Base-by-base conservation (phyloP, 2,329 filamentous ascomycete species). In the Stagonosporopsis vannaccii region DNA sequence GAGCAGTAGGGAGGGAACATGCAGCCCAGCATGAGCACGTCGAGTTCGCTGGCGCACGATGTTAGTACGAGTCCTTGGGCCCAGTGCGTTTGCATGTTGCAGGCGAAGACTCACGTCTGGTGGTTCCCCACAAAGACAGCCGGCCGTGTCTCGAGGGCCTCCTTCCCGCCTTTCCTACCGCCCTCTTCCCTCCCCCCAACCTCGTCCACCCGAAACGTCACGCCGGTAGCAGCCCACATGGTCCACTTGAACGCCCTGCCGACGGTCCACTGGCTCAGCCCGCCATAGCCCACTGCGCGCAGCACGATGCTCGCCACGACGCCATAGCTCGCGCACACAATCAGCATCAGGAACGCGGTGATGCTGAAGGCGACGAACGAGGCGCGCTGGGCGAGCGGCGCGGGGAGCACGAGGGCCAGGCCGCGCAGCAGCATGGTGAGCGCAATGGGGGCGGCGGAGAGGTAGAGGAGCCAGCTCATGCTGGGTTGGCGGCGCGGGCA, bases 121-220 rank as follows among this genome's bases (percentile, higher is more conserved):
- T 99, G 95, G 78, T 98, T 98, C 36, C 90, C 90, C 66, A 99
- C 83, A 71, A 99, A 93, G 54, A 99, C 90, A 54, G 91, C 93
- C 0, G 95, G 95, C 47, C 94, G 82, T 9, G 61, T 69, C 41
- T 55, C 48, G 56, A 74, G 57, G 26, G 71, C 73, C 43, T 76
- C 74, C 45, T 71, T 68, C 13, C 72, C 74, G 7, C 67, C 66
- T 41, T 64, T 67, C 23, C 70, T 32, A 12, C 71, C 70, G 2
- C 67, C 69, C 40, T 70, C 69, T 26, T 65, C 59, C 65, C 66
- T 70, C 8, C 53, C 47, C 39, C 69, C 67, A 26, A 67, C 70
- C 22, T 71, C 71, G 40, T 89, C 84, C 45, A 97, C 78, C 59
- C 83, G 77, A 73, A 98, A 97, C 56, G 82, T 84, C 44, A 97